A percentile compares a stretch with the other conserved stretches of the same genome.
phyloP scores from a whole-genome alignment of 169 alveolate species.

The Theileria annulata region DNA sequence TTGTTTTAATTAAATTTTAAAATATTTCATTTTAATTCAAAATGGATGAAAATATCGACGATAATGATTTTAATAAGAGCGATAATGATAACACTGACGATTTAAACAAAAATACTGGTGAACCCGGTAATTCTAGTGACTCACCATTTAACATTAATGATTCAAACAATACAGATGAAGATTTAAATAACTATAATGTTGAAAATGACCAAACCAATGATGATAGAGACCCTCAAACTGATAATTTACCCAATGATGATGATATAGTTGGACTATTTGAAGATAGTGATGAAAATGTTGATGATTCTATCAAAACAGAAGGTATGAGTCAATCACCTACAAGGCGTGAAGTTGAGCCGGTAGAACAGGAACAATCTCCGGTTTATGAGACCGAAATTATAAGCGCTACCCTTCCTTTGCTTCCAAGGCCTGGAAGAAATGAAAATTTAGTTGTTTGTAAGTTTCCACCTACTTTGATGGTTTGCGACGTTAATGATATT shows the following conservation, averaged over 20 bases:
- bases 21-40: not conserved
- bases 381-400: not conserved
- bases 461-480: conserved; percentile 61
- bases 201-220: not conserved
- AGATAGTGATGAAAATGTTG: conserved; percentile 40
- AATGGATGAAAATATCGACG: not conserved
- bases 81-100: not conserved
- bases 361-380: conserved; percentile 2
- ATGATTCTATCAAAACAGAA: conserved; percentile 10
- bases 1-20: too few relatives aligned
- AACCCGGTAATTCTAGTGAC: not conserved
- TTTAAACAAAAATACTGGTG: not conserved
- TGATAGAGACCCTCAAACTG: not conserved
- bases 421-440: conserved; percentile 37
- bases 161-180: not conserved
- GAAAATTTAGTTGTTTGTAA: conserved; percentile 58
- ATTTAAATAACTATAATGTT: too few relatives aligned
- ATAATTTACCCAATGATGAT: not conserved
- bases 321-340: not conserved
- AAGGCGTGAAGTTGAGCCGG: conserved; percentile 8
- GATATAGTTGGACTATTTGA: conserved; percentile 49
- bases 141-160: not conserved
- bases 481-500: conserved; percentile 45
- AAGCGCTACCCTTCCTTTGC: conserved; percentile 14
- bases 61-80: too few relatives aligned